Evolutionary conservation across 306 rosid species (phyloP).

Genomic region (Inga oerstediana): DNA sequence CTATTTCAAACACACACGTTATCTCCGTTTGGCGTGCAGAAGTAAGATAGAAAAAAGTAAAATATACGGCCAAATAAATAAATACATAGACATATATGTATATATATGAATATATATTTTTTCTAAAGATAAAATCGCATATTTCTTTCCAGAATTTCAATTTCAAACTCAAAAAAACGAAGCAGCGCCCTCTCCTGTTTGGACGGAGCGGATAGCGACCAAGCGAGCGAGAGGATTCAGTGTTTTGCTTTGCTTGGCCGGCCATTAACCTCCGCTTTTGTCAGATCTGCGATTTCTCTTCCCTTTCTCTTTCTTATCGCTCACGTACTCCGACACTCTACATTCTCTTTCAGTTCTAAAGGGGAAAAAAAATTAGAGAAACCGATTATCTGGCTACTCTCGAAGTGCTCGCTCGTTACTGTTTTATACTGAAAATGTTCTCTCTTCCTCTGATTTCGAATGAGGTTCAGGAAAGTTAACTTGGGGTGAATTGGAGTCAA

Average conservation of each 20-base stretch:
- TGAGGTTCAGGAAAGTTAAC: background rate
- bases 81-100: no score
- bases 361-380: background rate
- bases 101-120: no score
- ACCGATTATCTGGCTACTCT: background rate
- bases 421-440: background rate
- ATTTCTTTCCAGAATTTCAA: background rate
- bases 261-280: background rate
- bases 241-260: constrained; percentile 2
- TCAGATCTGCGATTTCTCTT: constrained; percentile 13
- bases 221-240: background rate
- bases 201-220: background rate
- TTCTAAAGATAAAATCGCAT: no score
- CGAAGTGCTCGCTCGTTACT: background rate
- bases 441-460: background rate
- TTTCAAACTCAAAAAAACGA: background rate
- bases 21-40: no score
- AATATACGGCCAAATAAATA: no score
- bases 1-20: no score
- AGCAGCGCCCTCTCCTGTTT: background rate
- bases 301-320: background rate
- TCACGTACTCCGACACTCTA: background rate
- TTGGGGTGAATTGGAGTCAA: constrained; percentile 3
- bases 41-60: no score
- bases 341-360: background rate